phyloP scores from a whole-genome alignment of 2,329 filamentous ascomycete species.

The Sphaerulina musiva region DNA sequence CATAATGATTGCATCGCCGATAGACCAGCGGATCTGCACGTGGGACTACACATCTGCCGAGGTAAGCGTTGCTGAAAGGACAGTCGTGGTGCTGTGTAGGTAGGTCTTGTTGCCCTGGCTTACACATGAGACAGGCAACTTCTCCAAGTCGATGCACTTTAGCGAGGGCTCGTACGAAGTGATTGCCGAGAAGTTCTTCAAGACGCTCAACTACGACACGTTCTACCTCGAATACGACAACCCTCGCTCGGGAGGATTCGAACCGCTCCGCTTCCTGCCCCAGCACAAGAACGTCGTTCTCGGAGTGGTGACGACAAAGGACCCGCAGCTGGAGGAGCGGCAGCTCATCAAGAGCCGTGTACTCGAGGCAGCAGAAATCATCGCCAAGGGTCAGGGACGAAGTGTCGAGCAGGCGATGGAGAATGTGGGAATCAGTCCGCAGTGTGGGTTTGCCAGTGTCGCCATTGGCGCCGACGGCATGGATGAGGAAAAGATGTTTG shows the following conservation, averaged over 20 bases:
- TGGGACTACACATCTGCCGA: constrained; percentile 37
- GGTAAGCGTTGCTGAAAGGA: constrained; percentile 20
- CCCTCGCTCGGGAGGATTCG: constrained; percentile 35
- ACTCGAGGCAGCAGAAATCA: constrained; percentile 33
- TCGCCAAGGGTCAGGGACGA: constrained; percentile 35
- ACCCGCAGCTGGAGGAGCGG: constrained; percentile 33
- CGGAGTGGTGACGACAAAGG: constrained; percentile 36
- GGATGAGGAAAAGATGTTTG: constrained; percentile 37
- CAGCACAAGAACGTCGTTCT: constrained; percentile 37
- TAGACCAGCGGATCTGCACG: constrained; percentile 33
- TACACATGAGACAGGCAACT: constrained; percentile 28
- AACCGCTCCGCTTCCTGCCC: constrained; percentile 36
- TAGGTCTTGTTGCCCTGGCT: background rate
- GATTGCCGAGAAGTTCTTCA: constrained; percentile 36
- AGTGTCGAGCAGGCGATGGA: constrained; percentile 35
- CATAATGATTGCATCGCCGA: constrained; percentile 35
- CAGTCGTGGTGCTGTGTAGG: background rate
- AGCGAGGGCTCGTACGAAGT: constrained; percentile 35
- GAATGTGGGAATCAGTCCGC: constrained; percentile 35
- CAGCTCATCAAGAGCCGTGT: constrained; percentile 33
- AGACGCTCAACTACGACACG: constrained; percentile 36
- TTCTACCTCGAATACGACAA: constrained; percentile 39
- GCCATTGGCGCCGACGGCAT: constrained; percentile 35
- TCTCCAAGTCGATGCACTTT: constrained; percentile 37
- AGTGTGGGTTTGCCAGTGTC: constrained; percentile 37